Evolutionary conservation across 768 basidiomycete species (phyloP).

Genomic region (Hypholoma fasciculare): DNA sequence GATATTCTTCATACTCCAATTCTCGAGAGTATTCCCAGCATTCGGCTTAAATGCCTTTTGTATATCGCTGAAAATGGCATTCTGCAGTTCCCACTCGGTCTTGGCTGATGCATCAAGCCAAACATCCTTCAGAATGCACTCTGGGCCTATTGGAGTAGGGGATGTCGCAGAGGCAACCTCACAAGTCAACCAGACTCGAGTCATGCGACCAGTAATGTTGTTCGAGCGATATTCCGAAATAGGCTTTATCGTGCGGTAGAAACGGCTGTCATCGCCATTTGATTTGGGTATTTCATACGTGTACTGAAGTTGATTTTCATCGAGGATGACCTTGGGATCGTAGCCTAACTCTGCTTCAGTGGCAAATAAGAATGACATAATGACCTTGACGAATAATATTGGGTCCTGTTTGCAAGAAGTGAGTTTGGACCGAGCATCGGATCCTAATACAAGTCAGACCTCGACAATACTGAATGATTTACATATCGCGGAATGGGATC

Average conservation of each 20-base stretch:
- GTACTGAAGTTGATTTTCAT: constrained; percentile 6
- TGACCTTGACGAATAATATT: no score
- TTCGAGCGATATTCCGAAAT: constrained; percentile 10
- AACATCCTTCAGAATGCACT: constrained; percentile 16
- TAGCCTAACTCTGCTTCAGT: no score
- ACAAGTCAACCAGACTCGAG: constrained; percentile 7
- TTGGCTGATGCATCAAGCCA: constrained; percentile 13
- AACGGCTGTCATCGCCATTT: neutral
- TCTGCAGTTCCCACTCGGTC: constrained; percentile 16
- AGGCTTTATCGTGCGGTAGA: constrained; percentile 9
- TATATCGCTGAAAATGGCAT: constrained; percentile 8
- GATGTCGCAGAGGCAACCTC: neutral
- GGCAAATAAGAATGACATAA: no score
- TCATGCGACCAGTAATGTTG: constrained; percentile 13
- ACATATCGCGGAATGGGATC: no score
- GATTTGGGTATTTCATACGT: constrained; percentile 4
- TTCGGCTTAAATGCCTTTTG: neutral
- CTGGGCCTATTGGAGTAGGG: neutral
- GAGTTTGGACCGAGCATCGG: no score
- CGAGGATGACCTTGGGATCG: neutral
- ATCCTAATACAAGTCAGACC: no score
- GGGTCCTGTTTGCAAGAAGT: no score
- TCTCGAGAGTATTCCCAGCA: no score
- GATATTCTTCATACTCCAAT: neutral
- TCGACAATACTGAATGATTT: no score